Base-by-base conservation (phyloP, 2,329 filamentous ascomycete species). In the Phoma sp. region DNA sequence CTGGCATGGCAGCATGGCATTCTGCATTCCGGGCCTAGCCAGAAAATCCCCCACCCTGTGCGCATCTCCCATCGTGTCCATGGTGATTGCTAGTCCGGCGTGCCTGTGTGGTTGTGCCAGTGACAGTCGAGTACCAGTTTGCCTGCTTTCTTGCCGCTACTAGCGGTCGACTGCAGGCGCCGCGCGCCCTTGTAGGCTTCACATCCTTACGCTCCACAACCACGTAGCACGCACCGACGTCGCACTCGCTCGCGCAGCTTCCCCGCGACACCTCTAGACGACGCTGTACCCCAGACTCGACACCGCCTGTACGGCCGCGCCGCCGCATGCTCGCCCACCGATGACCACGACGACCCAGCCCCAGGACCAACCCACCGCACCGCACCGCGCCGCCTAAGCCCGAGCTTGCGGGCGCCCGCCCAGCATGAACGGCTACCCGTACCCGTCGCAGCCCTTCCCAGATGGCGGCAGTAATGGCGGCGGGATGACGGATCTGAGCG, bases 351-450 rank as follows among this genome's bases (percentile, higher is more conserved):
- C 43, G 42, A 30, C 43, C 51, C 50, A 30, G 48, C 49, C 41
- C 23, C 42, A 23, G 52, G 45, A 37, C 35, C 39, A 18, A 4
- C 41, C 51, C 45, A 24, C 32, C 45, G 23, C 45, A 24, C 32
- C 45, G 23, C 45, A 32, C 25, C 18, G 9, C 27, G 9, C 27
- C 24, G 39, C 39, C 36, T 27, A 30, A 42, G 39, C 39, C 36
- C 23, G 35, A 42, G 41, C 41, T 50, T 25, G 27, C 37, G 46
- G 36, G 53, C 46, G 52, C 47, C 43, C 22, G 33, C 29, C 57
- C 56, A 67, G 51, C 39, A 77, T 77, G 75, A 76, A 75, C 62
- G 69, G 69, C 60, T 77, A 73, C 49, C 64, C 65, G 45, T 77
- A 75, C 60, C 60, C 70, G 39, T 58, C 65, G 46, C 68, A 68